Conservation (phyloP, 352 stramenopile genomes). For the Phytophthora macrochlamydospora region DNA sequence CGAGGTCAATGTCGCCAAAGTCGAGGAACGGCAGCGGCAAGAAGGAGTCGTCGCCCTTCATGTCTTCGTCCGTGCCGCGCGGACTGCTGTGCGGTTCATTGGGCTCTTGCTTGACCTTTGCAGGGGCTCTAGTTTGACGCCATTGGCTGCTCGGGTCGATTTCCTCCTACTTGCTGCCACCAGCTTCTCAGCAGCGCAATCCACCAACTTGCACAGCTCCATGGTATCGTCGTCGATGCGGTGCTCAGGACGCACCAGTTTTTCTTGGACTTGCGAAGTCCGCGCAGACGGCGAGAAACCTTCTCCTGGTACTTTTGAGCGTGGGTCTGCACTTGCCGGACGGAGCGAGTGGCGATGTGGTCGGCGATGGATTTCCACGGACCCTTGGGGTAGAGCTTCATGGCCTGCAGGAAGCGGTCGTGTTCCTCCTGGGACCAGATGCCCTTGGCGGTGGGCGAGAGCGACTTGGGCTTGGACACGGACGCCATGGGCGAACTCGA, state of each 20-base stretch:
- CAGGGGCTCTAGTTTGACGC: conserved; percentile 30
- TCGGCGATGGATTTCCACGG: conserved; percentile 78
- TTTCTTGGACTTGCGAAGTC: conserved; percentile 78
- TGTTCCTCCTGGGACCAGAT: conserved; percentile 77
- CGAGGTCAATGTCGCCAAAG: conserved; percentile 51
- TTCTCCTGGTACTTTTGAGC: conserved; percentile 86
- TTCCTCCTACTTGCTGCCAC: conserved; percentile 31
- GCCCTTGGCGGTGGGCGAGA: conserved; percentile 45
- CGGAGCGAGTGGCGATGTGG: conserved; percentile 70
- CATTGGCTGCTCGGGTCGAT: conserved; percentile 8
- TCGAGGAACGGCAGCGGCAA: conserved; percentile 49
- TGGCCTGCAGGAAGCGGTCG: conserved; percentile 71
- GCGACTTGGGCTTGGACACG: conserved; percentile 23
- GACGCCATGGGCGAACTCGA: conserved; percentile 27
- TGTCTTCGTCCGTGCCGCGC: conserved; percentile 32
- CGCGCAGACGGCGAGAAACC: conserved; percentile 62
- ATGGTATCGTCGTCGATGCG: conserved; percentile 68
- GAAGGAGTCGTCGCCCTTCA: conserved; percentile 45
- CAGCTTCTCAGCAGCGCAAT: conserved; percentile 52
- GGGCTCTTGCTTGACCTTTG: conserved; percentile 34
- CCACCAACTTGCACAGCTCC: conserved; percentile 61
- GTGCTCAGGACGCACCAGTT: conserved; percentile 60
- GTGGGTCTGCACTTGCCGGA: conserved; percentile 77
- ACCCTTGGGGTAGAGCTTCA: conserved; percentile 71
- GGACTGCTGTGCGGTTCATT: conserved; percentile 27